phyloP scores from a whole-genome alignment of 2,329 filamentous ascomycete species.

The Emmonsia crescens region DNA sequence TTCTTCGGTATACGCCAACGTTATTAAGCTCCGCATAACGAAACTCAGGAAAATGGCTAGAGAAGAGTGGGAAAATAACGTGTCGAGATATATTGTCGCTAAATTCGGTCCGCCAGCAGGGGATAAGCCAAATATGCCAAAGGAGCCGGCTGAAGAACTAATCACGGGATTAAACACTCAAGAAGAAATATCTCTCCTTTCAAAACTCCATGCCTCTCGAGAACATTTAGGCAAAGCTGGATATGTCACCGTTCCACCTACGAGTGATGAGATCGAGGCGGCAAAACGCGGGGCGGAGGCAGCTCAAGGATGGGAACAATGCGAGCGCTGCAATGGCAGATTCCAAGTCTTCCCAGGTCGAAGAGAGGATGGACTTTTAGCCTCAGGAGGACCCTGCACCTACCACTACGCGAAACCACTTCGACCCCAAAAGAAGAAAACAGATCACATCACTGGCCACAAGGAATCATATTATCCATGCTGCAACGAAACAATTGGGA shows the following conservation, averaged over 20 bases:
- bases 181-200: conserved; percentile 56
- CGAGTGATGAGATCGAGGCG: conserved; percentile 52
- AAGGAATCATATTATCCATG: conserved; percentile 60
- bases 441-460: conserved; percentile 46
- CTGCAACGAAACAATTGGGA: conserved; percentile 64
- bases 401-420: conserved; percentile 69
- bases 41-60: conserved; percentile 63
- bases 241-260: conserved; percentile 63
- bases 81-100: conserved; percentile 33
- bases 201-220: conserved; percentile 15
- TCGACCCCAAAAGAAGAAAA: conserved; percentile 42
- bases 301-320: conserved; percentile 71
- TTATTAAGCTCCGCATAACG: conserved; percentile 72
- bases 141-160: conserved; percentile 35
- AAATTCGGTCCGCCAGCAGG: background rate
- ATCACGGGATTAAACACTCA: conserved; percentile 54
- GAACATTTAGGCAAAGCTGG: conserved; percentile 19
- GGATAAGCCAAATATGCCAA: background rate
- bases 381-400: conserved; percentile 67
- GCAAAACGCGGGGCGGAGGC: conserved; percentile 55
- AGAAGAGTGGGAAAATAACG: conserved; percentile 59
- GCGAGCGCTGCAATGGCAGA: conserved; percentile 72
- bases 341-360: conserved; percentile 91
- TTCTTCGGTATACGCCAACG: conserved; percentile 63
- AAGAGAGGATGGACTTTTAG: conserved; percentile 60